phyloP scores from a whole-genome alignment of 2,329 filamentous ascomycete species.

The Plenodomus biglobosus region DNA sequence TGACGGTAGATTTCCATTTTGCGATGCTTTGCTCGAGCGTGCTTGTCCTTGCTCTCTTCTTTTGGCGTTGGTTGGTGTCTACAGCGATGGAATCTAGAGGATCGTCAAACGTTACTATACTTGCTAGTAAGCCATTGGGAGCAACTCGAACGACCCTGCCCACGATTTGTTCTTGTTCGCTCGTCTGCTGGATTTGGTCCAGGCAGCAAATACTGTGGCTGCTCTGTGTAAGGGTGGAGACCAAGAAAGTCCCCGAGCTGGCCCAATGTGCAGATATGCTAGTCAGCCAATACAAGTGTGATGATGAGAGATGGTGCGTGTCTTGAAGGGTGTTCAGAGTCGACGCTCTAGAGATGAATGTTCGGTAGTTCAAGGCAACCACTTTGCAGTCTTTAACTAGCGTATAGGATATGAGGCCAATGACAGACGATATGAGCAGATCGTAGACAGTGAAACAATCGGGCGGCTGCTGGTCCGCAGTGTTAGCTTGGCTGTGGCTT shows the following conservation, averaged over 20 bases:
- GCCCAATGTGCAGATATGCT: constrained; percentile 38
- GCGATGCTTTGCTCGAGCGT: constrained; percentile 35
- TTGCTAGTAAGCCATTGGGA: constrained; percentile 38
- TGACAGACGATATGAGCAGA: constrained; percentile 42
- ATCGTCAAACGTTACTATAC: constrained; percentile 35
- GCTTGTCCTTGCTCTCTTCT: constrained; percentile 29
- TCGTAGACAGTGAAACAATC: constrained; percentile 42
- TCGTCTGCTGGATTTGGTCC: constrained; percentile 10
- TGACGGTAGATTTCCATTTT: constrained; percentile 38
- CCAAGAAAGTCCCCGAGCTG: constrained; percentile 38
- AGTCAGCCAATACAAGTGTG: constrained; percentile 27
- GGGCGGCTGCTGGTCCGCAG: constrained; percentile 21
- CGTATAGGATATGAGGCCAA: constrained; percentile 39
- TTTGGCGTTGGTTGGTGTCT: constrained; percentile 21
- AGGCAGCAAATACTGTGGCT: constrained; percentile 29
- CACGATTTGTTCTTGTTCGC: constrained; percentile 20
- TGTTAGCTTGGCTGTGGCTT: constrained; percentile 14
- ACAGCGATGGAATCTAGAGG: constrained; percentile 23
- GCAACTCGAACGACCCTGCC: constrained; percentile 39
- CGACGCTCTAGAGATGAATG: constrained; percentile 33
- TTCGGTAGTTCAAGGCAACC: constrained; percentile 42
- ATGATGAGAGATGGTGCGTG: background rate
- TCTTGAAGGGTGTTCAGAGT: constrained; percentile 7
- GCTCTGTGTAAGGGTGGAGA: constrained; percentile 32
- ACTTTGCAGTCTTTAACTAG: constrained; percentile 37